These are phyloP conservation scores for Beta vulgaris DNA, from an alignment of 148 eudicot species.

Conservation along the genomic window DNA sequence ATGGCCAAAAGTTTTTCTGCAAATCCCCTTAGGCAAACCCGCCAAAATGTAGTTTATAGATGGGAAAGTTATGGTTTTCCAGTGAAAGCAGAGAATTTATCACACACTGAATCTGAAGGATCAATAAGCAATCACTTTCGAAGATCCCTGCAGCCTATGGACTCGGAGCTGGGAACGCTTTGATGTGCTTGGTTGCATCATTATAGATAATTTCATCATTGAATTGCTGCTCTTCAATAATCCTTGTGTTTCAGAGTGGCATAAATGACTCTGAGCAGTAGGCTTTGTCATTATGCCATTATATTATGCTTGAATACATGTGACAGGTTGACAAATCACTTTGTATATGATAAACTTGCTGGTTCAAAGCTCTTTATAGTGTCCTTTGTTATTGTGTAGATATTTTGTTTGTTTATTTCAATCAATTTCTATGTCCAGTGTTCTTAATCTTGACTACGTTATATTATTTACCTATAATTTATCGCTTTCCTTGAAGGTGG, in stretches of 20 bases:
- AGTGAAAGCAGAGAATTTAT: not conserved
- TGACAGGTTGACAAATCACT: not conserved
- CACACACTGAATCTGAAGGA: not conserved
- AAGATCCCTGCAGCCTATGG: not conserved
- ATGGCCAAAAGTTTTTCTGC: too few species aligned
- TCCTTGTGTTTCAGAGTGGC: not conserved
- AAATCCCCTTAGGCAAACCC: too few species aligned
- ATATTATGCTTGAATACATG: not conserved
- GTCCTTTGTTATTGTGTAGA: not conserved
- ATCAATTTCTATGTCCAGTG: not conserved
- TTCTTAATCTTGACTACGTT: not conserved
- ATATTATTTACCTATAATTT: not conserved
- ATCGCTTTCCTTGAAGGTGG: conserved; percentile 46
- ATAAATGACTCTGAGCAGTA: not conserved
- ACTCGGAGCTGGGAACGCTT: not conserved
- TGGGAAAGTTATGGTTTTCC: not conserved
- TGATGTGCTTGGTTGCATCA: not conserved
- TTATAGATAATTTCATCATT: not conserved
- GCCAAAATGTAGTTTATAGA: not conserved
- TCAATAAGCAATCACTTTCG: not conserved
- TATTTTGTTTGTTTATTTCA: not conserved
- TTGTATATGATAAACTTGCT: not conserved
- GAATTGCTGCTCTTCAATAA: not conserved
- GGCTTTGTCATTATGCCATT: not conserved
- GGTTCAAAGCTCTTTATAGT: not conserved